Evolutionary conservation across 2,329 filamentous ascomycete species (phyloP), one percentile per base, ranked within the genome.

Genomic region (Venturia aucupariae): DNA sequence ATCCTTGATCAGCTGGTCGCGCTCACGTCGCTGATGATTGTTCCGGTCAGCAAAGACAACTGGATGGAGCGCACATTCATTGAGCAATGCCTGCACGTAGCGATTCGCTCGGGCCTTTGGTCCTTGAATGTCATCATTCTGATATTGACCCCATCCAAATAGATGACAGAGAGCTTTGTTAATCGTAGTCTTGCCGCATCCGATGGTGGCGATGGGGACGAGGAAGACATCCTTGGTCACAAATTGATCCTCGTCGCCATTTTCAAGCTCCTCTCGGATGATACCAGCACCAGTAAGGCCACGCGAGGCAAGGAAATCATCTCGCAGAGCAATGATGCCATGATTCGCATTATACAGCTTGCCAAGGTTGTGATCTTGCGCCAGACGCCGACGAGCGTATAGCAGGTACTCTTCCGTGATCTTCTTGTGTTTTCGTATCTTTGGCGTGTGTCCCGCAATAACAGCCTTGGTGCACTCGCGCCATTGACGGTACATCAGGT

Each of bases 401-500:
- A 85, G 74, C 7, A 99, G 80, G 72, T 99, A 99, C 72, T 96
- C 89, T 72, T 95, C 87, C 0, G 94, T 99, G 69, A 99, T 94
- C 68, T 87, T 84, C 69, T 85, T 79, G 75, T 99, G 94, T 76
- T 97, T 97, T 78, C 86, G 92, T 78, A 84, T 89, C 68, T 83
- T 89, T 13, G 92, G 90, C 46, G 84, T 77, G 69, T 85, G 89
- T 17, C 89, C 89, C 1, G 82, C 72, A 69, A 99, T 97, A 65
- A 97, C 77, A 5, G 90, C 84, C 75, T 96, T 97, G 51, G 94
- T 99, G 73, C 90, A 96, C 78, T 99, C 94, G 67, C 94, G 87
- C 94, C 94, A 99, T 78, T 99, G 94, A 30, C 94, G 87, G 77
- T 97, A 99, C 91, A 99, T 95, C 66, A 99, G 80, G 73, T 99